Percentiles rank a stretch among this genome's conserved stretches.
These are phyloP conservation scores for Candida berthetii DNA, from an alignment of 805 yeast genomes.

Conservation along the genomic window DNA sequence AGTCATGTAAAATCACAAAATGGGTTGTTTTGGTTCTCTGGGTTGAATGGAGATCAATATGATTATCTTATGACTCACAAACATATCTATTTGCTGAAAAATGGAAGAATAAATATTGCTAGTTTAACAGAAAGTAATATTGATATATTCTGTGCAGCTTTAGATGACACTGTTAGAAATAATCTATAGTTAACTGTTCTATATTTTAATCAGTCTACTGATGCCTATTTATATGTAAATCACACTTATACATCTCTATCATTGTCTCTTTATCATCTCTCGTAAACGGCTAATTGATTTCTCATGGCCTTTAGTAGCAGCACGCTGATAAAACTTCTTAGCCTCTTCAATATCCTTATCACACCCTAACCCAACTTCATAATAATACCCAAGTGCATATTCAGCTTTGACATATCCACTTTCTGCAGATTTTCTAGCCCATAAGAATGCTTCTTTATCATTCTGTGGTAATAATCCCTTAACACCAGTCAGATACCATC, in stretches of 20 bases:
- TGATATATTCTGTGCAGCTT: constrained; percentile 52
- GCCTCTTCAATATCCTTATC: constrained; percentile 37
- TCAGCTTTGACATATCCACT: constrained; percentile 57
- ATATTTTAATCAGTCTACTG: too few relatives aligned
- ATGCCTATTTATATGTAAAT: too few relatives aligned
- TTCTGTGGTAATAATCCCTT: constrained; percentile 44
- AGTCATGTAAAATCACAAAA: constrained; percentile 72
- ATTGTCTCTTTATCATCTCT: constrained; percentile 45
- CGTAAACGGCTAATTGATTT: constrained; percentile 36
- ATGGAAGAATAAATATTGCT: constrained; percentile 77
- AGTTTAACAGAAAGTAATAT: constrained; percentile 71
- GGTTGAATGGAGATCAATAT: constrained; percentile 60
- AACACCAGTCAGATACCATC: constrained; percentile 75
- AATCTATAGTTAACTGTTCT: too few relatives aligned
- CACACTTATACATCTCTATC: constrained; percentile 17
- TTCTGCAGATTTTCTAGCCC: constrained; percentile 60
- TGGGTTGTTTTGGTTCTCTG: constrained; percentile 85
- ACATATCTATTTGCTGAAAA: constrained; percentile 69
- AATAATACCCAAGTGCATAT: constrained; percentile 63
- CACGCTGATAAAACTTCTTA: constrained; percentile 43
- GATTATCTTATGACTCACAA: constrained; percentile 56
- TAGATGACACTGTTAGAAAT: constrained; percentile 37
- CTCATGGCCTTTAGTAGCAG: constrained; percentile 57
- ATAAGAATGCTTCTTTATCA: constrained; percentile 58
- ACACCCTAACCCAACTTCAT: constrained; percentile 61